Percentiles rank a stretch among this genome's conserved stretches.
phyloP scores from a whole-genome alignment of 805 yeast species.

The Schwanniomyces polymorphus region DNA sequence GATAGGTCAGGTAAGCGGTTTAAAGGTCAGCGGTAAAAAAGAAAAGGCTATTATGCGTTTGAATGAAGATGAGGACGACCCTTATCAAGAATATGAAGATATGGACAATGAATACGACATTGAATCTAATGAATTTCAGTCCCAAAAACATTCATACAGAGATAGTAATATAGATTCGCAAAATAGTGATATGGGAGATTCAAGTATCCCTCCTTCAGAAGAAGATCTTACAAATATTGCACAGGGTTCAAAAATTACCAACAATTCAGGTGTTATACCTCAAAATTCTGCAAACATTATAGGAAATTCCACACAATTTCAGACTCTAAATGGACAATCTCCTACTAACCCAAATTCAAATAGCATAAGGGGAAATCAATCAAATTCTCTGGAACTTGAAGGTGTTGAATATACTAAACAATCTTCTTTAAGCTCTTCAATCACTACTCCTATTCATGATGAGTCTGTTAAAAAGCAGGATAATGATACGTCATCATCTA shows the following conservation, averaged over 20 bases:
- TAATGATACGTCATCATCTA: background rate
- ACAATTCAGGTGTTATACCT: too few relatives aligned
- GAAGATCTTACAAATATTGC: too few relatives aligned
- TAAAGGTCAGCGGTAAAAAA: slow-evolving; percentile 35
- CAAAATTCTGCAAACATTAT: too few relatives aligned
- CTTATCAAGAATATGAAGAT: slow-evolving; percentile 40
- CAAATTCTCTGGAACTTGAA: background rate
- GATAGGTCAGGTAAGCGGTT: slow-evolving; percentile 20
- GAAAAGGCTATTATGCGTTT: slow-evolving; percentile 40
- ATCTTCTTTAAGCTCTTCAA: background rate
- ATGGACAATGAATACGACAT: slow-evolving; percentile 16
- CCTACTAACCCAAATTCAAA: background rate
- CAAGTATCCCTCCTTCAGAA: background rate
- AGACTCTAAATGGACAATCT: background rate
- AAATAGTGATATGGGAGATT: background rate
- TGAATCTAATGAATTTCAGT: background rate
- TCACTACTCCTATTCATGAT: background rate
- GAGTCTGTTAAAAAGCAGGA: background rate
- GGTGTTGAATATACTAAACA: background rate
- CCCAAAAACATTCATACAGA: background rate
- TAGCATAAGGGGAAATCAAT: background rate
- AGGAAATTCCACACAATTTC: too few relatives aligned
- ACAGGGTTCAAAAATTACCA: too few relatives aligned
- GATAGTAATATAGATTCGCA: background rate
- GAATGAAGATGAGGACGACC: slow-evolving; percentile 30